phyloP scores from a whole-genome alignment of 2,329 filamentous ascomycete genomes.

The Dactylella cylindrospora region DNA sequence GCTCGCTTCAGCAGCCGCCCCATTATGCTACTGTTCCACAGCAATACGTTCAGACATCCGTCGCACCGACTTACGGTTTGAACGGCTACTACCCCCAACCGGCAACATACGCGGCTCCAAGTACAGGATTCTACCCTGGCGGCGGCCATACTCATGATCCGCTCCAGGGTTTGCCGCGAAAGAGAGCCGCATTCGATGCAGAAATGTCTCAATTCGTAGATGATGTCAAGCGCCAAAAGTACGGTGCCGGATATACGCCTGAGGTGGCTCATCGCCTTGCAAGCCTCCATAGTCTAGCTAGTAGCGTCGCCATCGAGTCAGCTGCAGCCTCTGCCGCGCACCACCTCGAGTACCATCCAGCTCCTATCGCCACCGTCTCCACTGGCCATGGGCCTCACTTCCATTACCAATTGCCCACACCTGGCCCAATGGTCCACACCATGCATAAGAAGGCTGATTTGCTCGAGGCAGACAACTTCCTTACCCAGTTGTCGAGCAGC shows the following conservation, averaged over 20 bases:
- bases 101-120: background rate
- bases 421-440: slow-evolving; percentile 69
- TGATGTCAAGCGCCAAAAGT: slow-evolving; percentile 84
- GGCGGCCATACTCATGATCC: slow-evolving; percentile 67
- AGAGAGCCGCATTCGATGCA: slow-evolving; percentile 35
- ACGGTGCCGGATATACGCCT: slow-evolving; percentile 85
- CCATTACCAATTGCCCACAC: slow-evolving; percentile 54
- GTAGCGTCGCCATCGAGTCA: slow-evolving; percentile 63
- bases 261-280: slow-evolving; percentile 87
- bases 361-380: slow-evolving; percentile 59
- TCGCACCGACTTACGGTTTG: slow-evolving; percentile 29
- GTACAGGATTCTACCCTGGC: slow-evolving; percentile 59
- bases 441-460: slow-evolving; percentile 91
- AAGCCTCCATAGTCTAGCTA: slow-evolving; percentile 68
- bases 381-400: slow-evolving; percentile 55
- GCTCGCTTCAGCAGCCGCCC: slow-evolving; percentile 43
- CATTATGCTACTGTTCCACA: slow-evolving; percentile 41
- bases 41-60: slow-evolving; percentile 34
- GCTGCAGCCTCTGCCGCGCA: slow-evolving; percentile 20
- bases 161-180: slow-evolving; percentile 56
- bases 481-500: slow-evolving; percentile 93
- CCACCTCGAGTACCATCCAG: slow-evolving; percentile 59
- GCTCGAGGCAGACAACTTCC: slow-evolving; percentile 87
- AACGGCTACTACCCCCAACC: slow-evolving; percentile 37
- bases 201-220: slow-evolving; percentile 73